These are phyloP conservation scores for Articulospora tetracladia DNA, from an alignment of 495 filamentous ascomycete species.

Conservation along the genomic window DNA sequence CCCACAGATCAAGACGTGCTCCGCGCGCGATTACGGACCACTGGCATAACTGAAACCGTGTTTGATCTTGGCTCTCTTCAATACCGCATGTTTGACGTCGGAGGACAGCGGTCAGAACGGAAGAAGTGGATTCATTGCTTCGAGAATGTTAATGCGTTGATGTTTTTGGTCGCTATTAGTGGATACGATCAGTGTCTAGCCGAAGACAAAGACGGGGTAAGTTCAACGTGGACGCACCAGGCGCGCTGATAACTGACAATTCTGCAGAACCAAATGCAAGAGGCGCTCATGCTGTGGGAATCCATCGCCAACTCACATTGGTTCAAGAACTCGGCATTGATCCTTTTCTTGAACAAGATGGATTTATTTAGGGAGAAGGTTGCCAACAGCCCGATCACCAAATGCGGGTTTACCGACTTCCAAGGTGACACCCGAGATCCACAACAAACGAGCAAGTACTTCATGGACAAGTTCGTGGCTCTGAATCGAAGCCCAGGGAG, in stretches of 20 bases:
- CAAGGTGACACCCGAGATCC: conserved; percentile 51
- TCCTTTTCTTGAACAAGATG: conserved; percentile 99
- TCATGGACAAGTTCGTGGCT: conserved; percentile 83
- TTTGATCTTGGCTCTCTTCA: conserved; percentile 94
- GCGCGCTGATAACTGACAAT: background rate
- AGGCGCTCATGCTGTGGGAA: conserved; percentile 97
- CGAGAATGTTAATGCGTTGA: conserved; percentile 88
- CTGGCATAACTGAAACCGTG: conserved; percentile 94
- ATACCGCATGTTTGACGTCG: conserved; percentile 99
- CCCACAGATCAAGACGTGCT: conserved; percentile 97
- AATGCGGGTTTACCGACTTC: conserved; percentile 91
- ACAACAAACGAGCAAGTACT: conserved; percentile 72
- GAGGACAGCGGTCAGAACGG: conserved; percentile 92
- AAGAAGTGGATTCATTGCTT: conserved; percentile 99
- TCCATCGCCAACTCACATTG: conserved; percentile 96
- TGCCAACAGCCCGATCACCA: conserved; percentile 69
- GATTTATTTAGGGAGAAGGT: conserved; percentile 95
- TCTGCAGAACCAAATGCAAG: conserved; percentile 97
- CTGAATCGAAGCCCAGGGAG: conserved; percentile 81
- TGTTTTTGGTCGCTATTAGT: conserved; percentile 94
- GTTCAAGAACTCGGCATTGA: conserved; percentile 95
- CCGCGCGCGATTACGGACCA: conserved; percentile 86
- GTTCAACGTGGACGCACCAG: conserved; percentile 29
- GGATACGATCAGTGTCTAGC: conserved; percentile 97
- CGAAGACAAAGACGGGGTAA: conserved; percentile 94